phyloP scores from a whole-genome alignment of 2,329 filamentous ascomycete genomes.

The Metarhizium sp. region DNA sequence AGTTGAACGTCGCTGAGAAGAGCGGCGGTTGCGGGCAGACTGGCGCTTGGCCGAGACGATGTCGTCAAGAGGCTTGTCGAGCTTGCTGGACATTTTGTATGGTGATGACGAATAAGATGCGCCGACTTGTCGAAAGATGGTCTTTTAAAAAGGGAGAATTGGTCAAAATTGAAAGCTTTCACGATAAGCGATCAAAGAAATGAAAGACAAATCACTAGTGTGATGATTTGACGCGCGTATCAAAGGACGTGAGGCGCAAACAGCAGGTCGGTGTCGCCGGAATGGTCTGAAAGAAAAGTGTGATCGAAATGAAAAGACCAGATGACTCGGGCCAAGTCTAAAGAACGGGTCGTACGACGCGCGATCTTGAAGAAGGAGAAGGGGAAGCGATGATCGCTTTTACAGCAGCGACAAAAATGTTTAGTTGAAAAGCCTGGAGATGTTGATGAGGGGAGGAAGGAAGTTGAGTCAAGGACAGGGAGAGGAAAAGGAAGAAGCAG shows the following conservation, averaged over 20 bases:
- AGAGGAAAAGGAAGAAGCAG: not conserved
- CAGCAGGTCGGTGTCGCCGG: not conserved
- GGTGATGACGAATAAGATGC: slow-evolving; percentile 11
- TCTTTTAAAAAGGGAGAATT: not conserved
- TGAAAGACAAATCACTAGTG: not conserved
- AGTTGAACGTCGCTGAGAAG: slow-evolving; percentile 38
- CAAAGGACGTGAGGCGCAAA: not conserved
- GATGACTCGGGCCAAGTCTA: not conserved
- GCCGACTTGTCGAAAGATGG: slow-evolving; percentile 21
- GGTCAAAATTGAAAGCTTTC: not conserved
- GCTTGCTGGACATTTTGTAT: slow-evolving; percentile 78
- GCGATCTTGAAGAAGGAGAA: not conserved
- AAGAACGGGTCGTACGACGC: not conserved
- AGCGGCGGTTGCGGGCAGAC: slow-evolving; percentile 43
- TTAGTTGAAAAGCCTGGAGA: slow-evolving; percentile 1
- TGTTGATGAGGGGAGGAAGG: not conserved
- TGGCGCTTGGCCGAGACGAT: slow-evolving; percentile 73
- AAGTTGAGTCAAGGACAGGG: not conserved
- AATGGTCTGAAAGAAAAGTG: slow-evolving; percentile 2
- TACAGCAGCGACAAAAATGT: slow-evolving; percentile 1
- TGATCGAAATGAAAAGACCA: slow-evolving; percentile 1
- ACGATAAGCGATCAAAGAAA: not conserved
- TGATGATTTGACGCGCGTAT: not conserved
- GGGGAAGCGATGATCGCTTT: not conserved
- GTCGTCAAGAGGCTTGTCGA: slow-evolving; percentile 95